These are phyloP conservation scores for Yamadazyma paraphyllophila DNA, from an alignment of 805 yeast species.

Conservation along the genomic window DNA sequence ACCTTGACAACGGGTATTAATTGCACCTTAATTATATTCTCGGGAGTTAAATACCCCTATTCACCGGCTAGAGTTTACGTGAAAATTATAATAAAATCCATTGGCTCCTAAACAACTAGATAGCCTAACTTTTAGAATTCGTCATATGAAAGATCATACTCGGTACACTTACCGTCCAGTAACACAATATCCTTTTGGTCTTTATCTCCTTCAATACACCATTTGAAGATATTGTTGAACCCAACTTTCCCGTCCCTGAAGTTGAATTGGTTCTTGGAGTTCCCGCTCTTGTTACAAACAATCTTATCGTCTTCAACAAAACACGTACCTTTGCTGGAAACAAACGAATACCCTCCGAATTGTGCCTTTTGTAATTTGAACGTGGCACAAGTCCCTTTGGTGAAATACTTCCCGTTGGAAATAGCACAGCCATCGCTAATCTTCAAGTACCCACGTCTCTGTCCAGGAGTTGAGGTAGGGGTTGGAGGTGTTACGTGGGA, in stretches of 20 bases:
- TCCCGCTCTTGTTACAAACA: slow-evolving; percentile 19
- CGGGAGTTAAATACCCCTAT: no score
- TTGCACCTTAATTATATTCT: no score
- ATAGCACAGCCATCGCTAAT: slow-evolving; percentile 65
- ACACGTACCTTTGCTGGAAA: slow-evolving; percentile 75
- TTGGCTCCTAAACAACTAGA: background rate
- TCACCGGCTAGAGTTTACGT: background rate
- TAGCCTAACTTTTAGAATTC: background rate
- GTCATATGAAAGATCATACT: slow-evolving; percentile 9
- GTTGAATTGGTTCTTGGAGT: slow-evolving; percentile 37
- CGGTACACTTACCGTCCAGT: slow-evolving; percentile 21
- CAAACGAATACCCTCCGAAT: slow-evolving; percentile 71
- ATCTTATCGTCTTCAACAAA: slow-evolving; percentile 36
- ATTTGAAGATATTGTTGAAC: slow-evolving; percentile 59
- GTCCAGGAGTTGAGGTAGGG: slow-evolving; percentile 11
- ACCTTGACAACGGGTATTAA: background rate
- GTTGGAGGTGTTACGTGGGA: slow-evolving; percentile 21
- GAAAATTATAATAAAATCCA: background rate
- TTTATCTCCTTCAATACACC: slow-evolving; percentile 49
- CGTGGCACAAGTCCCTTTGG: slow-evolving; percentile 82
- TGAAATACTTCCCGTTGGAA: slow-evolving; percentile 82
- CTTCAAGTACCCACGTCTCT: slow-evolving; percentile 12
- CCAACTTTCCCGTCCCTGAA: slow-evolving; percentile 45
- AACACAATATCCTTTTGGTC: slow-evolving; percentile 15
- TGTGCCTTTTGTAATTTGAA: slow-evolving; percentile 55